Conservation (phyloP, 2,329 filamentous ascomycete species). For the Paracoccidioides lutzii region DNA sequence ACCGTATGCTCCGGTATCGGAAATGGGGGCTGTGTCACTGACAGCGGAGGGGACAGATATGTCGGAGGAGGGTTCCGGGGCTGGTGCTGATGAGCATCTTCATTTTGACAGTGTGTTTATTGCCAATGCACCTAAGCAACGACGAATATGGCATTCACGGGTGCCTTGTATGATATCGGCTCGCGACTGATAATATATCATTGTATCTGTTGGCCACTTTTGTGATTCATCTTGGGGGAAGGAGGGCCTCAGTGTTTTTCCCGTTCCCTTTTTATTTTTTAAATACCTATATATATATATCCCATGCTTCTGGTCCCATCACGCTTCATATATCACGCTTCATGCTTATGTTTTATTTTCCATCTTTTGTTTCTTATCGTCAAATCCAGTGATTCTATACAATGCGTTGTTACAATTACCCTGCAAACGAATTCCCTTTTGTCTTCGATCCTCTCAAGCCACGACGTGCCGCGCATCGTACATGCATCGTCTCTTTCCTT, state of each 20-base stretch:
- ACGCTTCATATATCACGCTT: background rate
- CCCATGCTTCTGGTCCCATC: background rate
- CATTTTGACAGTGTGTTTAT: constrained; percentile 9
- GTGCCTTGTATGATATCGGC: constrained; percentile 20
- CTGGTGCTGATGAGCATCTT: background rate
- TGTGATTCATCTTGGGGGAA: background rate
- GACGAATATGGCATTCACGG: constrained; percentile 23
- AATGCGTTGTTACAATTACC: background rate
- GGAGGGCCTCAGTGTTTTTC: background rate
- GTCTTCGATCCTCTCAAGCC: background rate
- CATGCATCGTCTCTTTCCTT: background rate
- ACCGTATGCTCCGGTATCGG: constrained; percentile 2
- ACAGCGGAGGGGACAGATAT: constrained; percentile 4
- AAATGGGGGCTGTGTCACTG: too few species aligned
- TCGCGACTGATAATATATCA: constrained; percentile 8
- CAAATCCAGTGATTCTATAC: background rate
- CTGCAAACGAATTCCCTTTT: background rate
- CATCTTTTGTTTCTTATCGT: background rate
- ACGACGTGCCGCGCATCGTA: background rate
- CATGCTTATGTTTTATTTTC: too few species aligned
- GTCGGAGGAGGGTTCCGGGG: constrained; percentile 11
- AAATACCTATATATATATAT: background rate
- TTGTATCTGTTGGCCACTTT: background rate
- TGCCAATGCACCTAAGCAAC: constrained; percentile 11
- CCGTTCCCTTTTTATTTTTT: background rate